Percentiles rank a stretch among this genome's conserved stretches.
phyloP scores from a whole-genome alignment of 2,329 filamentous ascomycete genomes.

The Aureobasidium sp. region DNA sequence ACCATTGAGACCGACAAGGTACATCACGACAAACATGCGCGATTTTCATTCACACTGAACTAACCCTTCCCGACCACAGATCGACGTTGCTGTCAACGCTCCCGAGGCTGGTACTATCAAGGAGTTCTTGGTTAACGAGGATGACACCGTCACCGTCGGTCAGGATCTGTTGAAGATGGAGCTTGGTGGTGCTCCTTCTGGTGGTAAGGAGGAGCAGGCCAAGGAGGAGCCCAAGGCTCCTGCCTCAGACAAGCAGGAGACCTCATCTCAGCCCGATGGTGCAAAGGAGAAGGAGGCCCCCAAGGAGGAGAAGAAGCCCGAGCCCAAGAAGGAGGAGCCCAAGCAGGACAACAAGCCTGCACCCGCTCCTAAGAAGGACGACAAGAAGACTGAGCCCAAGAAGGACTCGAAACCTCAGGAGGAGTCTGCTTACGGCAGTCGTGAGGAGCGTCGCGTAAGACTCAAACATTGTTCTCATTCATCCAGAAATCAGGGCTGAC shows the following conservation, averaged over 20 bases:
- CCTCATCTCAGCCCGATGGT: slow-evolving; percentile 48
- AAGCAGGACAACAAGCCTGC: slow-evolving; percentile 31
- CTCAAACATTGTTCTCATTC: neutral
- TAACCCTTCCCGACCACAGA: slow-evolving; percentile 46
- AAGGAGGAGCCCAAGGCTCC: slow-evolving; percentile 55
- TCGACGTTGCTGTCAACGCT: slow-evolving; percentile 94
- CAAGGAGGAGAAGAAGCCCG: slow-evolving; percentile 30
- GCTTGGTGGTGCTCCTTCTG: slow-evolving; percentile 54
- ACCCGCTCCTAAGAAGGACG: slow-evolving; percentile 29
- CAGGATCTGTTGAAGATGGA: slow-evolving; percentile 87
- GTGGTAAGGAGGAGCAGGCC: slow-evolving; percentile 49
- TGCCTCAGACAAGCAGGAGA: slow-evolving; percentile 50
- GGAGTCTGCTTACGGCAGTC: slow-evolving; percentile 54
- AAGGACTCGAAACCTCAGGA: slow-evolving; percentile 37
- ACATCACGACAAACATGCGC: slow-evolving; percentile 22
- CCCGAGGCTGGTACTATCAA: slow-evolving; percentile 85
- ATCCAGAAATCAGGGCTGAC: neutral
- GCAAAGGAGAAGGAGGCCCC: slow-evolving; percentile 38
- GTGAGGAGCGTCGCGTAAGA: slow-evolving; percentile 80
- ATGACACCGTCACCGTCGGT: slow-evolving; percentile 90
- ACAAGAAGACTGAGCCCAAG: slow-evolving; percentile 41
- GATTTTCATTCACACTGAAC: slow-evolving; percentile 9
- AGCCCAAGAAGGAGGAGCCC: slow-evolving; percentile 31
- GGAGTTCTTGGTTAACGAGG: slow-evolving; percentile 84
- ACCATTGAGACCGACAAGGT: slow-evolving; percentile 99